phyloP scores from a whole-genome alignment of 2,329 filamentous ascomycete species.

The Aspergillus versicolor region DNA sequence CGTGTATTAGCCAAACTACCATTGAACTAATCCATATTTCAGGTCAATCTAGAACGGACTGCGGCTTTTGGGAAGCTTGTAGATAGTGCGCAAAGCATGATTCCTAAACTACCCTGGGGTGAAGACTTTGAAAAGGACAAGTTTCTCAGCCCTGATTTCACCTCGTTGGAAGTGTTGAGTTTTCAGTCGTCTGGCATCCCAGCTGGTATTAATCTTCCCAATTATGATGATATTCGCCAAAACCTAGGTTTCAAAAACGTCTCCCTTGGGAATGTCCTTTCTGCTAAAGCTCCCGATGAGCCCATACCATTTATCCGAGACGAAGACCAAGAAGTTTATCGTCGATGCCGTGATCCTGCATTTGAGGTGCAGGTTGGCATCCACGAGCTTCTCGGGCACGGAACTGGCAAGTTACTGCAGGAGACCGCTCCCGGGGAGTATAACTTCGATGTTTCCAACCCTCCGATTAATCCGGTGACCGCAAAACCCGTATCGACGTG shows the following conservation, averaged over 20 bases:
- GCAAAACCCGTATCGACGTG: slow-evolving; percentile 76
- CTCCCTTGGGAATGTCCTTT: slow-evolving; percentile 87
- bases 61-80: slow-evolving; percentile 84
- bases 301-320: slow-evolving; percentile 86
- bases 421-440: slow-evolving; percentile 78
- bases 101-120: slow-evolving; percentile 85
- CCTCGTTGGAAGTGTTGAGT: slow-evolving; percentile 84
- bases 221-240: slow-evolving; percentile 60
- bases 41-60: slow-evolving; percentile 84
- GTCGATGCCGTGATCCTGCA: slow-evolving; percentile 78
- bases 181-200: slow-evolving; percentile 68
- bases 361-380: slow-evolving; percentile 97
- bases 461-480: slow-evolving; percentile 76
- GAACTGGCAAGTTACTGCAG: slow-evolving; percentile 89
- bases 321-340: slow-evolving; percentile 73
- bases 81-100: slow-evolving; percentile 74
- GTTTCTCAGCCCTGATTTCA: slow-evolving; percentile 94
- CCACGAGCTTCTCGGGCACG: slow-evolving; percentile 85
- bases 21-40: background rate
- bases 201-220: slow-evolving; percentile 59
- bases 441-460: slow-evolving; percentile 84
- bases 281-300: slow-evolving; percentile 88
- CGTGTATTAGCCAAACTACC: too few relatives aligned
- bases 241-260: slow-evolving; percentile 68
- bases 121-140: slow-evolving; percentile 93